Percentiles rank a stretch among this genome's conserved stretches.
These are phyloP conservation scores for Rhodocollybia butyracea DNA, from an alignment of 768 basidiomycete species.

Conservation along the genomic window DNA sequence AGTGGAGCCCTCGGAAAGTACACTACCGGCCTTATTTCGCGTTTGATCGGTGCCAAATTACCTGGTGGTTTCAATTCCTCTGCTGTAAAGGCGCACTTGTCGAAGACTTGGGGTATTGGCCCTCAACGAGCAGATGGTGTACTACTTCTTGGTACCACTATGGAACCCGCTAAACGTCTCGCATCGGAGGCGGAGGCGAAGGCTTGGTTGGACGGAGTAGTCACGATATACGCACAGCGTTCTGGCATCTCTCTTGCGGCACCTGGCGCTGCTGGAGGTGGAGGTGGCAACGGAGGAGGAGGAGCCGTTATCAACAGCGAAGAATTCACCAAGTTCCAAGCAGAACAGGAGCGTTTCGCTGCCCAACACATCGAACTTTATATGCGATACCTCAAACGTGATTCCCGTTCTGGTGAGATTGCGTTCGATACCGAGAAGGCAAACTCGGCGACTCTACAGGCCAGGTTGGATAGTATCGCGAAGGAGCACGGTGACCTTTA, in stretches of 20 bases:
- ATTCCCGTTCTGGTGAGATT: constrained; percentile 90
- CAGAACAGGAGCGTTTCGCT: constrained; percentile 89
- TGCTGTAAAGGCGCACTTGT: constrained; percentile 82
- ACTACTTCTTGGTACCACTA: constrained; percentile 84
- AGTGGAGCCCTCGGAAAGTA: constrained; percentile 91
- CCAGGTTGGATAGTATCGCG: constrained; percentile 82
- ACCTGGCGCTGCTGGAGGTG: constrained; percentile 59
- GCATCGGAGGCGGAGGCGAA: constrained; percentile 91
- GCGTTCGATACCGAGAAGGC: constrained; percentile 86
- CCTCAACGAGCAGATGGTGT: constrained; percentile 86
- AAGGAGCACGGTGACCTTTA: constrained; percentile 93
- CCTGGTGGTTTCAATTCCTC: constrained; percentile 97
- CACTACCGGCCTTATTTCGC: constrained; percentile 84
- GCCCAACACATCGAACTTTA: constrained; percentile 92
- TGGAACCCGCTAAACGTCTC: constrained; percentile 93
- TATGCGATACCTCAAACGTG: constrained; percentile 94
- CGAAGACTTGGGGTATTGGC: constrained; percentile 96
- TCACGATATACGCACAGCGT: constrained; percentile 81
- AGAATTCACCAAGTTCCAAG: constrained; percentile 95
- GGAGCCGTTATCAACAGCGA: constrained; percentile 96
- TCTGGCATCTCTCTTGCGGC: constrained; percentile 81
- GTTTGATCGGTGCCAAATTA: constrained; percentile 94
- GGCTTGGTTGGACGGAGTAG: constrained; percentile 87
- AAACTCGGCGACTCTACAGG: constrained; percentile 67
- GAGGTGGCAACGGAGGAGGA: constrained; percentile 57